Conservation (phyloP, 177 flowering plant genomes). For the Vitis hybrid region DNA sequence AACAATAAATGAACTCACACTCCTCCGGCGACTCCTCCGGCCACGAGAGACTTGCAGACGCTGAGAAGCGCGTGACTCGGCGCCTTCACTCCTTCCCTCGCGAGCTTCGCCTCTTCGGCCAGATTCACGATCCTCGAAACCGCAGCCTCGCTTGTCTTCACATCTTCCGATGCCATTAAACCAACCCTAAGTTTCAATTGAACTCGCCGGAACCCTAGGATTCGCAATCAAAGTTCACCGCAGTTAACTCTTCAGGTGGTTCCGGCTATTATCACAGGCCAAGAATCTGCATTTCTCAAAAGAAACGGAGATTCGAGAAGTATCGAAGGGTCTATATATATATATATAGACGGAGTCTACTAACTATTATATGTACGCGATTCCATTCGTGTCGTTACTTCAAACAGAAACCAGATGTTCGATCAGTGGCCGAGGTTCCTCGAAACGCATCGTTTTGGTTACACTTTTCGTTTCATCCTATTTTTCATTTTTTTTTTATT, state of each 20-base stretch:
- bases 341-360: neutral
- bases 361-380: no score
- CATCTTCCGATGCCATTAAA: conserved; percentile 85
- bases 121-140: conserved; percentile 77
- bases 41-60: conserved; percentile 78
- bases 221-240: neutral
- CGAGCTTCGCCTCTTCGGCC: conserved; percentile 86
- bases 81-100: conserved; percentile 78
- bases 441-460: no score
- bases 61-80: conserved; percentile 57
- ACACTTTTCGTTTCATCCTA: no score
- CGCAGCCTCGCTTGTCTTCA: conserved; percentile 64
- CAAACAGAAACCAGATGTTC: no score
- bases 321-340: no score
- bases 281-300: neutral
- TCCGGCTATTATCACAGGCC: neutral
- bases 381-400: no score
- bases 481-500: no score
- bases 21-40: conserved; percentile 96
- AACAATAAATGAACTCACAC: conserved; percentile 52
- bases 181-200: neutral
- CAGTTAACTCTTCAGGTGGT: neutral
- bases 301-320: neutral
- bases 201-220: conserved; percentile 18
- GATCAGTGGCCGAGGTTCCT: no score